phyloP scores from a whole-genome alignment of 192 early-diverging fungal species.

The Physocladia obscura region DNA sequence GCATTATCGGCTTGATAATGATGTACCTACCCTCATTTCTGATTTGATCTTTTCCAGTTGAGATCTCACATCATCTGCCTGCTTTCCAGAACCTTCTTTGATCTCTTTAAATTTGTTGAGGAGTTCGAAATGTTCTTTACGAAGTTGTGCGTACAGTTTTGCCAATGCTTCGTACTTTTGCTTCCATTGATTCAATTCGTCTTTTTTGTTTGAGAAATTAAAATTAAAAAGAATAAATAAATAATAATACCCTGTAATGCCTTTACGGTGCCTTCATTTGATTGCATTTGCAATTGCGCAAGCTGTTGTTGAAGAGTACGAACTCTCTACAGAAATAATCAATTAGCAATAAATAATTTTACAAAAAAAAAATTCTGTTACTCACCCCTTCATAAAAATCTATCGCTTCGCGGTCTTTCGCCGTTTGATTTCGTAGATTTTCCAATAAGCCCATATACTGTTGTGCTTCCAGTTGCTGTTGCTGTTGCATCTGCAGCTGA shows the following conservation, averaged over 20 bases:
- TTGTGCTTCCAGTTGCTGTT: slow-evolving; percentile 72
- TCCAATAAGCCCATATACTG: slow-evolving; percentile 80
- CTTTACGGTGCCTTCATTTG: slow-evolving; percentile 18
- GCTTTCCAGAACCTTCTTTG: slow-evolving; percentile 66
- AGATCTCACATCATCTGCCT: slow-evolving; percentile 78
- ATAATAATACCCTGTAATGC: slow-evolving; percentile 2
- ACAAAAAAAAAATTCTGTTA: neutral
- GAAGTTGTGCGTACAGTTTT: slow-evolving; percentile 94
- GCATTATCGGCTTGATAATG: neutral
- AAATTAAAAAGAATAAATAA: neutral
- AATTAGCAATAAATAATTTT: neutral
- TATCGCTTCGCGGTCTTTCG: slow-evolving; percentile 79
- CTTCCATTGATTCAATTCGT: slow-evolving; percentile 93
- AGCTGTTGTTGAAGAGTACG: slow-evolving; percentile 84
- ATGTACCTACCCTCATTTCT: slow-evolving; percentile 44
- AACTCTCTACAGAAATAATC: slow-evolving; percentile 57
- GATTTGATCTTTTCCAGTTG: slow-evolving; percentile 73
- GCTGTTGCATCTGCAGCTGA: slow-evolving; percentile 67
- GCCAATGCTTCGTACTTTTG: slow-evolving; percentile 97
- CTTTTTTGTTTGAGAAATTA: slow-evolving; percentile 34
- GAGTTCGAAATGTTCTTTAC: slow-evolving; percentile 93
- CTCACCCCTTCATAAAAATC: slow-evolving; percentile 74
- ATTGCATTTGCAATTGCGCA: slow-evolving; percentile 15
- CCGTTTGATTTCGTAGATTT: slow-evolving; percentile 70
- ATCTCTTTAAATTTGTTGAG: slow-evolving; percentile 87